Conservation (phyloP, 495 filamentous ascomycete genomes). For the Hyaloscypha finlandica region DNA sequence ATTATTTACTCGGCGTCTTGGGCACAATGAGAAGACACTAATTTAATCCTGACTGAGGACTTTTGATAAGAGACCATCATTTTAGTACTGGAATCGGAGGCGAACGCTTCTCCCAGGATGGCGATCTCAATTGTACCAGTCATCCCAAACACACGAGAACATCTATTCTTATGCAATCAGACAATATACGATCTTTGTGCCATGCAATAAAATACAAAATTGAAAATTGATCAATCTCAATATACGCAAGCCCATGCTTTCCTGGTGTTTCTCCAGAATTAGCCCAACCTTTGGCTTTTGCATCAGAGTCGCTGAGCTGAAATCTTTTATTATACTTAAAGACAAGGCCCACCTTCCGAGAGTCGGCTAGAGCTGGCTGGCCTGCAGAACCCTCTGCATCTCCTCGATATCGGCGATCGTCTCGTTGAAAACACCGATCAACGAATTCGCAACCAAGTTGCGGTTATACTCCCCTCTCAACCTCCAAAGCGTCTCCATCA, state of each 20-base stretch:
- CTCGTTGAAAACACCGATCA: conserved; percentile 73
- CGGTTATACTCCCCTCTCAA: conserved; percentile 79
- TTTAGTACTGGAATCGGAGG: no score
- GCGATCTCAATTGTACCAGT: background rate
- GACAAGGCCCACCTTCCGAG: background rate
- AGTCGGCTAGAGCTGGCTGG: conserved; percentile 24
- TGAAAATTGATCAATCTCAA: background rate
- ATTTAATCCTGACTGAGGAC: no score
- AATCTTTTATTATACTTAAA: no score
- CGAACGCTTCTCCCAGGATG: no score
- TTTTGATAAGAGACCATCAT: no score
- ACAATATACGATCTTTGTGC: background rate
- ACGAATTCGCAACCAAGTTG: conserved; percentile 60
- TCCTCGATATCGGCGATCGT: conserved; percentile 76
- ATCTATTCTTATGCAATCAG: conserved; percentile 7
- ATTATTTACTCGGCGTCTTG: no score
- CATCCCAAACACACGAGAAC: background rate
- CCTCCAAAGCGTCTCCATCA: conserved; percentile 90
- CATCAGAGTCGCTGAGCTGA: no score
- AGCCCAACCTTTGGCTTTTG: background rate
- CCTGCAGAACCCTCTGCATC: conserved; percentile 33
- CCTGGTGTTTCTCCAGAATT: background rate
- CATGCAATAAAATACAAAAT: conserved; percentile 5
- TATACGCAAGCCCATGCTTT: background rate
- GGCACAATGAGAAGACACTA: no score